Evolutionary conservation across 148 eudicot species (phyloP).

Genomic region (Rheum nobile): DNA sequence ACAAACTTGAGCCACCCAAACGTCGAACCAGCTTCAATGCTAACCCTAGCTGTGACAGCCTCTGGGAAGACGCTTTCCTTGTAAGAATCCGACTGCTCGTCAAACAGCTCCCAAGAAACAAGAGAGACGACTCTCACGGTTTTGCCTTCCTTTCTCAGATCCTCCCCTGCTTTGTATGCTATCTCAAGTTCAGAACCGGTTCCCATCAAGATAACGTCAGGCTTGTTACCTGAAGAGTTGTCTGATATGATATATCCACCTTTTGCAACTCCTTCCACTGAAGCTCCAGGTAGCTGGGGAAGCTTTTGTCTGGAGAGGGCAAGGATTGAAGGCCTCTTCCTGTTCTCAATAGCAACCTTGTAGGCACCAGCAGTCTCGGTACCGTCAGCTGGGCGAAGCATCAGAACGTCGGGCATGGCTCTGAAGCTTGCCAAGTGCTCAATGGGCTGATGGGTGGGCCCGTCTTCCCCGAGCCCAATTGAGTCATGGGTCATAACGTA

Average conservation of each 20-base stretch:
- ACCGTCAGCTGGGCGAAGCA: constrained; percentile 97
- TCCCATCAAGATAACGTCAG: constrained; percentile 80
- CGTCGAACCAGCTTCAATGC: constrained; percentile 95
- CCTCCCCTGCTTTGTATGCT: constrained; percentile 77
- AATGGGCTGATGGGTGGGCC: constrained; percentile 96
- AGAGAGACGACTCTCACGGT: constrained; percentile 90
- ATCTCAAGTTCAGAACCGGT: constrained; percentile 94
- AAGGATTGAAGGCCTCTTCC: constrained; percentile 67
- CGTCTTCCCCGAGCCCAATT: constrained; percentile 95
- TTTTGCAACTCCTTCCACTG: constrained; percentile 69
- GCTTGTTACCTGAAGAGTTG: constrained; percentile 75
- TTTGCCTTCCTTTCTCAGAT: constrained; percentile 88
- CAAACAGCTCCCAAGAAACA: constrained; percentile 87
- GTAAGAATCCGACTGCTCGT: constrained; percentile 63
- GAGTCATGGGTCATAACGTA: constrained; percentile 99
- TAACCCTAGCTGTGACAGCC: constrained; percentile 70
- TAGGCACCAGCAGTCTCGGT: constrained; percentile 89
- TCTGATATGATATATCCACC: constrained; percentile 72
- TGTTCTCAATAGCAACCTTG: constrained; percentile 57
- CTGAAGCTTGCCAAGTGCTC: constrained; percentile 95
- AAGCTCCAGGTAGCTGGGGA: constrained; percentile 73
- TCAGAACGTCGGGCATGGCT: constrained; percentile 95
- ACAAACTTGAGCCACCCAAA: constrained; percentile 79
- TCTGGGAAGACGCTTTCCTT: constrained; percentile 83
- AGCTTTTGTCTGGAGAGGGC: constrained; percentile 93